A percentile compares a stretch with the other conserved stretches of the same genome.
phyloP scores from a whole-genome alignment of 83 land plant genomes.

The Picea abies region DNA sequence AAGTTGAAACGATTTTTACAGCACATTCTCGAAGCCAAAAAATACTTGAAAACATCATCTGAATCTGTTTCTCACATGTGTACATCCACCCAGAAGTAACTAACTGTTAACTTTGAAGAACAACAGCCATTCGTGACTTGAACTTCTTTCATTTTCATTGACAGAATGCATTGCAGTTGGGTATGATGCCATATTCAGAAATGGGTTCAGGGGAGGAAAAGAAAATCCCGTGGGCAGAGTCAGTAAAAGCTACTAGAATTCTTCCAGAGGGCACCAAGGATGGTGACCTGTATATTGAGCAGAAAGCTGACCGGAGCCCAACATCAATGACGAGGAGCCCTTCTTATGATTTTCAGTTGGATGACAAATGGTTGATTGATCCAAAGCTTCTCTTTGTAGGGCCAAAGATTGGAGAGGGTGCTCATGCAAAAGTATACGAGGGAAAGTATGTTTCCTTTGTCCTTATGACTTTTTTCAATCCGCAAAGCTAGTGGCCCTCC shows the following conservation, averaged over 20 bases:
- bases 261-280: constrained; percentile 20
- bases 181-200: not conserved
- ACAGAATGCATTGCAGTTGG: too few species aligned
- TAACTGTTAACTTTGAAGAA: too few species aligned
- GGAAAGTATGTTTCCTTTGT: constrained; percentile 43
- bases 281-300: not conserved
- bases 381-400: constrained; percentile 27
- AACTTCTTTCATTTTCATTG: too few species aligned
- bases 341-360: constrained; percentile 27
- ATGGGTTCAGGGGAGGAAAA: constrained; percentile 11
- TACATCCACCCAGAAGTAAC: too few species aligned
- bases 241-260: constrained; percentile 23
- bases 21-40: too few species aligned
- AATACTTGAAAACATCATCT: too few species aligned
- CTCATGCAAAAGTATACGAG: constrained; percentile 42
- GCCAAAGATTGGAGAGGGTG: constrained; percentile 45
- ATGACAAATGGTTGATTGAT: constrained; percentile 39
- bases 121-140: too few species aligned
- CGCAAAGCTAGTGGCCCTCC: too few species aligned
- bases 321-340: constrained; percentile 5
- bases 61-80: too few species aligned
- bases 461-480: too few species aligned
- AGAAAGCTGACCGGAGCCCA: constrained; percentile 3
- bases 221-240: not conserved
- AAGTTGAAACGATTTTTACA: too few species aligned